Conservation (phyloP, 495 filamentous ascomycete genomes). For the Mytilinidion resinicola region DNA sequence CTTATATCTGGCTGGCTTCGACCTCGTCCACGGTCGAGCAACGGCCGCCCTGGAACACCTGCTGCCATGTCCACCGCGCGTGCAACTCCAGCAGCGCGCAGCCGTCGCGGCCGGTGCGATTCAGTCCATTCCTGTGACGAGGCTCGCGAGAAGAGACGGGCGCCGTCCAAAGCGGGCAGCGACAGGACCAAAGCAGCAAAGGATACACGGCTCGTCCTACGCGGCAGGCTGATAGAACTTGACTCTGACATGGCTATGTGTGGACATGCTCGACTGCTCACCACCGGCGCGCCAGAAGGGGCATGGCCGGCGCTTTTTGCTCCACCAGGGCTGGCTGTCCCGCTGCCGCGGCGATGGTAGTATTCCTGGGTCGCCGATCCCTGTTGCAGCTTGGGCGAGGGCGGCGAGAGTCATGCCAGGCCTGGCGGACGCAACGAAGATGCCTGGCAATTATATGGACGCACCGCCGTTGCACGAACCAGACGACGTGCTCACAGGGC, state of each 20-base stretch:
- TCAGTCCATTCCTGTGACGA: background rate
- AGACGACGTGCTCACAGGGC: too few relatives aligned
- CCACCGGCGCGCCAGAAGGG: background rate
- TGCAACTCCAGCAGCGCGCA: slow-evolving; percentile 22
- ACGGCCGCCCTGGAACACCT: slow-evolving; percentile 2
- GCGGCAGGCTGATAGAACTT: slow-evolving; percentile 3
- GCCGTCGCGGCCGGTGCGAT: slow-evolving; percentile 4
- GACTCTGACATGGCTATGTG: slow-evolving; percentile 12
- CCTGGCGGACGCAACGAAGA: background rate
- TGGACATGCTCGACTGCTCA: background rate
- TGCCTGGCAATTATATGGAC: background rate
- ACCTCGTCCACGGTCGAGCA: background rate
- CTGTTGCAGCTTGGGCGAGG: slow-evolving; percentile 13
- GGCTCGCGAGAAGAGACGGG: background rate
- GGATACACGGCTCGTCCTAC: slow-evolving; percentile 21
- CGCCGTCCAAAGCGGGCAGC: slow-evolving; percentile 18
- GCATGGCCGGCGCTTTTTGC: slow-evolving; percentile 7
- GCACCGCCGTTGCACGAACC: background rate
- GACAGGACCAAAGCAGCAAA: slow-evolving; percentile 15
- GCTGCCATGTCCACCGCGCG: slow-evolving; percentile 21
- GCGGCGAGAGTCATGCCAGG: slow-evolving; percentile 4
- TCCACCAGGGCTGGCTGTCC: slow-evolving; percentile 21
- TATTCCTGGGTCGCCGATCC: slow-evolving; percentile 23
- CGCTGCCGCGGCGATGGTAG: slow-evolving; percentile 29
- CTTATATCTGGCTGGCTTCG: slow-evolving; percentile 20